Base-by-base conservation (phyloP, 2,329 filamentous ascomycete genomes). In the Phialophora expanda region DNA sequence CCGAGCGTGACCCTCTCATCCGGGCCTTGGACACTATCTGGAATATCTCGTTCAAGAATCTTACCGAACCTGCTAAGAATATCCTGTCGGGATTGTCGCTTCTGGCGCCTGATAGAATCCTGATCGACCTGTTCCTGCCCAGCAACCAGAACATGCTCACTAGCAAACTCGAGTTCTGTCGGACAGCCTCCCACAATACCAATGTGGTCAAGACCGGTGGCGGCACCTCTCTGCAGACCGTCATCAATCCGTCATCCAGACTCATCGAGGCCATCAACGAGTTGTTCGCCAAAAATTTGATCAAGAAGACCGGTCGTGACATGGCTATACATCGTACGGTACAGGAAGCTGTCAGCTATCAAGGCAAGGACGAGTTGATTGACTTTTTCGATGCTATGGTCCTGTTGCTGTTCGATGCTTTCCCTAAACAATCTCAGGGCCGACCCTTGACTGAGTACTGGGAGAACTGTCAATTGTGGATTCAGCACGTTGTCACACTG, bases 281-380 rank as follows among this genome's bases (percentile, higher is more conserved):
- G 32, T 48, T 65, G 17, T 24, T 51, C 24, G 24, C 4, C 22
- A 62, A 55, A 24, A 24, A 41, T 20, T 14, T 65, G 46, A 65
- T 65, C 58, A 53, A 56, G 32, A 32, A 44, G 26, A 50, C 28
- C 50, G 57, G 62, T 6, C 22, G 58, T 4, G 26, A 56, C 17
- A 54, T 65, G 41, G 53, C 50, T 32, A 65, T 65, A 14, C 62
- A 65, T 62, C 62, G 62, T 41, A 57, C 53, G 8, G 58, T 65
- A 22, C 62, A 65, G 32, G 62, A 65, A 48, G 62, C 62, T 34
- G 46, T 65, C 3, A 62, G 53, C 58, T 62, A 54, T n/a, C 57
- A 46, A 17, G 62, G 51, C 12, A 38, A 41, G 30, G 62, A 62
- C 20, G 62, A 65, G 20, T 46, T 65, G 46, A 41, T 30, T 28